Base-by-base conservation (phyloP, 169 alveolate genomes). In the Cryptosporidium sp. region DNA sequence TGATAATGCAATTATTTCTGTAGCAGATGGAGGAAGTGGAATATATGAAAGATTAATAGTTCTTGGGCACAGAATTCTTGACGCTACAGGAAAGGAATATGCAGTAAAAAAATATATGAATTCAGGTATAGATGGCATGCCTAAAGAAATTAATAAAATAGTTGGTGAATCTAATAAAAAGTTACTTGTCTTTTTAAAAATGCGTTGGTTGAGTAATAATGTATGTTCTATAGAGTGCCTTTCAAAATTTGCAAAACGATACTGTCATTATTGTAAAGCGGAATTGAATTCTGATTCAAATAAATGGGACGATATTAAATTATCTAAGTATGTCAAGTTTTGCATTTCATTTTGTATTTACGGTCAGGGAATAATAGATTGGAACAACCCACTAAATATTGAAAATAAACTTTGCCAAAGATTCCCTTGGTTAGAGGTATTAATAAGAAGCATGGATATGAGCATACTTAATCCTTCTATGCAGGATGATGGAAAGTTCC, bases 1-100 rank as follows among this genome's bases (percentile, higher is more conserved):
- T 62, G 89, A 80, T 26, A 62, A 60, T 48, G 89, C 89, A 80
- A 80, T 80, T 58, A 42, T 80, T 44, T 80, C 89, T 9, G 89
- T 80, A 26, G 89, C 89, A 42, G 89, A 80, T 80, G 89, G 89
- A 44, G 89, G 89, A 7, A 80, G 68, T 80, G 89, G 89, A 9
- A 80, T 80, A n/a, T 80, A 80, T 62, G 89, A 80, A 48, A 80
- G 89, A 29, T 29, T 80, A 37, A 60, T 80, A 21, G 89, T 80
- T 1, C 68, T 80, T 26, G 89, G 89, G 37, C 69, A 80, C 8
- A 33, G 89, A 21, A 80, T 80, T 37, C 39, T 80, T 12, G 89
- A 80, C 33, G 73, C 89, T 7, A 33, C 75, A 45, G 73, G 80
- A 18, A 80, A 80, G 68, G 89, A 80, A 53, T 80, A 80, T 45